Base-by-base conservation (phyloP, 306 rosid species). In the Vicia faba region DNA sequence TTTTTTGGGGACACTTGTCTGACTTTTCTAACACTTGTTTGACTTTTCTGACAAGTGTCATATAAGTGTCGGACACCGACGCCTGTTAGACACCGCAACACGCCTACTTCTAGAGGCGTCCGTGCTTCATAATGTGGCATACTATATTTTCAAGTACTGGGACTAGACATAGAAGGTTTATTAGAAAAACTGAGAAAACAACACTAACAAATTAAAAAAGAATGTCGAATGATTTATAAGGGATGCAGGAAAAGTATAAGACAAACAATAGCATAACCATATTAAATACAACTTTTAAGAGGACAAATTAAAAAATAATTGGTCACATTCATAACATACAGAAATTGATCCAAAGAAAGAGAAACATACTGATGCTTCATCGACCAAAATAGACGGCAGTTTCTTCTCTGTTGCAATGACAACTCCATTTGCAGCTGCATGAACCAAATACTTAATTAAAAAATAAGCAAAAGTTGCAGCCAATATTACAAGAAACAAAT, bases 351-450 rank as follows among this genome's bases (percentile, higher is more conserved):
- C 18, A 43, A 18, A 10, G 26, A 55, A 45, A 57, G 11, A 68
- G 62, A 62, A 41, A 73, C 97, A 74, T 70, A 93, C 97, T 2
- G 96, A 93, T 67, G 95, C 12, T 83, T 95, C 99, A 66, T 95
- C 97, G 39, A 90, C 97, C 89, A 95, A 78, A 62, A 90, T 88
- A 28, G 99, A 95, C 36, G 99, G 99, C 13, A 88, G 81, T 82
- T 95, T 90, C 91, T 95, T 95, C 84, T 95, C 99, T 0, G 97
- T 90, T 2, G 97, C 99, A 66, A 95, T 88, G 66, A 95, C 86
- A 72, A 95, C 99, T 41, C 97, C 97, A 81, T 95, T 90, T 18
- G 96, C 91, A 86, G 96, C 92, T 88, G 96, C 80, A 81, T 64
- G 31, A 54, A 26, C 64, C 75, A 79, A 57, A 75, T 20, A 50